Base-by-base conservation (phyloP, 805 yeast genomes). In the Maudiozyma bulderi region DNA sequence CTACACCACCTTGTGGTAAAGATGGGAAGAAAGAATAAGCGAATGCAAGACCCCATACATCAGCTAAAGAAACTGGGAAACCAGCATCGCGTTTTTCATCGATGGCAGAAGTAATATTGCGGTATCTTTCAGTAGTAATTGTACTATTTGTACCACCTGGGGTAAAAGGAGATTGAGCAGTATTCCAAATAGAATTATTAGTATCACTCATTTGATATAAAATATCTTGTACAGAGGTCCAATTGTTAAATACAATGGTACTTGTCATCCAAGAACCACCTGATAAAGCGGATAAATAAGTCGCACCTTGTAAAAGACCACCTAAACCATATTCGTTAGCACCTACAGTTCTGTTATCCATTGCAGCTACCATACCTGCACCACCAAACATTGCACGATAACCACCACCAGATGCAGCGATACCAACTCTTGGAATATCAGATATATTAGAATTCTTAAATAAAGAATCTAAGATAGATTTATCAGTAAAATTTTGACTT, bases 251-350 rank as follows among this genome's bases (percentile, higher is more conserved):
- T 0, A 76, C 79, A 32, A 86, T 65, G 8, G 90, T 75, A 1
- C 86, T 83, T 29, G 86, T 70, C 44, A 86, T 70, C 95, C 95
- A 87, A 13, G 85, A 75, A 28, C 95, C 95, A 31, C 96, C 95
- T 10, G 90, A 81, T 38, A 87, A 73, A 5, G 90, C 95, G 5
- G 86, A 68, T 4, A 88, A 64, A 60, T 88, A 88, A 9, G 85
- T 77, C 0, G 87, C 61, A 6, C 85, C 68, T 57, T 84, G 88
- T 37, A 87, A 67, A 28, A 88, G 65, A 5, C 95, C 93, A 33
- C 91, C 90, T 39, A 87, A 64, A 9, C 84, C 84, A 6, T 73
- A 70, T 32, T 68, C 69, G 4, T 80, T 71, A 11, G 80, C 73
- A 48, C 74, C 75, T 6, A 59, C 66, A 2, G 93, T 81, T 55